Percentiles rank a stretch among this genome's conserved stretches.
These are phyloP conservation scores for Lactuca sativa DNA, from an alignment of 129 eudicot genomes.

Conservation along the genomic window DNA sequence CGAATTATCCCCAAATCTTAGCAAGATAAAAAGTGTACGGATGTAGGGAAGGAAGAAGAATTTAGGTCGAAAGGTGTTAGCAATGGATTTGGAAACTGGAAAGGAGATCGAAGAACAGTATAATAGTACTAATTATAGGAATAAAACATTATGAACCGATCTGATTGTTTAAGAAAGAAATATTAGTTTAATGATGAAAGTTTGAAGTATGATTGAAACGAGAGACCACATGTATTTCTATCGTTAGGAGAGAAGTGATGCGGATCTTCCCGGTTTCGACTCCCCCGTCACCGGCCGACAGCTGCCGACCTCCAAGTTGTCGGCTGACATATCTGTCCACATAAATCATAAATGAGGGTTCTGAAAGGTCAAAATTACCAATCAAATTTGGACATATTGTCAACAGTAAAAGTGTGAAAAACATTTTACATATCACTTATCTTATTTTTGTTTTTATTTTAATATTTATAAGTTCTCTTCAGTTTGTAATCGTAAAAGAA, in stretches of 20 bases:
- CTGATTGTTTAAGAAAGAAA: background rate
- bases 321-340: slow-evolving; percentile 55
- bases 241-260: background rate
- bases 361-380: slow-evolving; percentile 15
- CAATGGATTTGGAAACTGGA: background rate
- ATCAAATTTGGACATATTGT: slow-evolving; percentile 10
- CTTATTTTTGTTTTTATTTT: too few species aligned
- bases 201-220: background rate
- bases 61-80: slow-evolving; percentile 26
- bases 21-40: background rate
- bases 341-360: slow-evolving; percentile 25
- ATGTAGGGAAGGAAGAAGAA: slow-evolving; percentile 23
- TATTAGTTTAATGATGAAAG: slow-evolving; percentile 3
- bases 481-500: too few species aligned
- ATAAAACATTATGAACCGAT: slow-evolving; percentile 8
- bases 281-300: slow-evolving; percentile 86
- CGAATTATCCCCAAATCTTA: slow-evolving; percentile 11
- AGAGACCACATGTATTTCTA: slow-evolving; percentile 15
- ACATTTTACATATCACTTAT: background rate
- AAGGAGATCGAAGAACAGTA: slow-evolving; percentile 18
- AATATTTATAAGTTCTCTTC: too few species aligned
- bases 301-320: slow-evolving; percentile 85
- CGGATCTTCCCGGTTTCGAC: slow-evolving; percentile 35
- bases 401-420: background rate
- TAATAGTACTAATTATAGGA: background rate